Evolutionary conservation across 352 stramenopile genomes (phyloP).

Genomic region (Phytophthora citricola): DNA sequence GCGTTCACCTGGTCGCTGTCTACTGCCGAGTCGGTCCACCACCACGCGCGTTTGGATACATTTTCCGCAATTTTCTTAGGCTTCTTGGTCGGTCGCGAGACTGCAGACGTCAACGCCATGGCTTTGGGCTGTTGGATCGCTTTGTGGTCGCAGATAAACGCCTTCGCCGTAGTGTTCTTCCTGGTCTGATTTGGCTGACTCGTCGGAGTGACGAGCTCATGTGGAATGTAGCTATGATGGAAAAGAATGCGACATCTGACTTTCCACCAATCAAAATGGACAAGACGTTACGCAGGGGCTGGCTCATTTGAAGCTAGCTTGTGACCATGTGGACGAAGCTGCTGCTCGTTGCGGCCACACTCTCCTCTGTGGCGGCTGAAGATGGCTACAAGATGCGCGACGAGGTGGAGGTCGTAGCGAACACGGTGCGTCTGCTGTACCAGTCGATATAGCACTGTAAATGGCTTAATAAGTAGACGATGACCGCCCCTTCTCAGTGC

Average conservation of each 20-base stretch:
- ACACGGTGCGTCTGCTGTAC: conserved; percentile 51
- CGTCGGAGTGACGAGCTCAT: conserved; percentile 7
- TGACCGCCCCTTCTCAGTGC: background rate
- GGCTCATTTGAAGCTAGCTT: conserved; percentile 22
- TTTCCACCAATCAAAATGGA: conserved; percentile 25
- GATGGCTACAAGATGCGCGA: conserved; percentile 63
- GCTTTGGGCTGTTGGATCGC: background rate
- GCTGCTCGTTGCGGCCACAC: conserved; percentile 21
- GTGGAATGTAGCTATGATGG: conserved; percentile 28
- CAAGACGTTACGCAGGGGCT: background rate
- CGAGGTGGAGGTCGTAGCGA: conserved; percentile 74
- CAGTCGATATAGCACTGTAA: background rate
- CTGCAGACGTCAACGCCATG: conserved; percentile 23
- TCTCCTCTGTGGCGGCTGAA: conserved; percentile 12
- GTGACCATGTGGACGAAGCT: conserved; percentile 18
- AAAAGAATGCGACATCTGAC: conserved; percentile 25
- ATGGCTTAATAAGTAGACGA: background rate
- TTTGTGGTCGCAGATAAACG: conserved; percentile 1
- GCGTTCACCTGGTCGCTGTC: conserved; percentile 16
- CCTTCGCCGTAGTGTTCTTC: background rate
- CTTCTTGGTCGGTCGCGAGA: conserved; percentile 18
- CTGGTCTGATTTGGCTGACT: conserved; percentile 15
- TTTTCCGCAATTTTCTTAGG: conserved; percentile 4
- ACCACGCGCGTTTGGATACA: conserved; percentile 26
- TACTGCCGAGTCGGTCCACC: conserved; percentile 50